Base-by-base conservation (phyloP, 441 rosid species). In the Bocquillonia castaneifolia region DNA sequence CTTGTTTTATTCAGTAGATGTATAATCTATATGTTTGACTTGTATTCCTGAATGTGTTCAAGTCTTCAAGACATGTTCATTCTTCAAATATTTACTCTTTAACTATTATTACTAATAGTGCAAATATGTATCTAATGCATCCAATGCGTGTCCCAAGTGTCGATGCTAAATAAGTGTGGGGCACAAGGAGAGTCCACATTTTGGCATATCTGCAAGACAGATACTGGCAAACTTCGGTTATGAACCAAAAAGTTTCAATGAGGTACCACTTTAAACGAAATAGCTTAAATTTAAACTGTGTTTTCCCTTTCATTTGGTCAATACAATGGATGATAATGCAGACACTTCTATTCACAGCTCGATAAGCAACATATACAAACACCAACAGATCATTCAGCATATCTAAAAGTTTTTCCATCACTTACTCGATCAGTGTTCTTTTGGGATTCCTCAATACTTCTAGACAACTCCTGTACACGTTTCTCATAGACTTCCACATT, bases 381-480 rank as follows among this genome's bases (percentile, higher is more conserved):
- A 25, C 15, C 1, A 18, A 39, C 10, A 6, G 52, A 57, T 26
- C 42, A 50, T 31, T 50, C 1, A 45, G 54, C 60, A 63, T 25
- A 22, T 48, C 48, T 42, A n/a, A 47, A 22, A 57, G n/a, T 25
- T 50, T 52, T 6, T 18, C n/a, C 3, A 51, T 62, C 42, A 40
- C 80, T 72, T 83, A 94, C 98, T 76, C 66, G 85, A 66, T 87
- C 86, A 68, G 69, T 72, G 63, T 86, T 85, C 74, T 72, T 90
- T 22, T 92, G 90, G 34, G 96, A 81, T 77, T 92, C 94, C 69
- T 92, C 98, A 63, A 89, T 76, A n/a, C 85, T 77, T 73, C 83
- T 90, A 5, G 95, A 85, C 78, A 94, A 81, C 72, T 90, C 97
- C 72, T 86, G 89, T 52, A 90, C 79, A 22, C 89, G 92, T 74